Percentiles rank a stretch among this genome's conserved stretches.
These are phyloP conservation scores for Fusarium oxysporum DNA, from an alignment of 2,329 filamentous ascomycete genomes.

Conservation along the genomic window DNA sequence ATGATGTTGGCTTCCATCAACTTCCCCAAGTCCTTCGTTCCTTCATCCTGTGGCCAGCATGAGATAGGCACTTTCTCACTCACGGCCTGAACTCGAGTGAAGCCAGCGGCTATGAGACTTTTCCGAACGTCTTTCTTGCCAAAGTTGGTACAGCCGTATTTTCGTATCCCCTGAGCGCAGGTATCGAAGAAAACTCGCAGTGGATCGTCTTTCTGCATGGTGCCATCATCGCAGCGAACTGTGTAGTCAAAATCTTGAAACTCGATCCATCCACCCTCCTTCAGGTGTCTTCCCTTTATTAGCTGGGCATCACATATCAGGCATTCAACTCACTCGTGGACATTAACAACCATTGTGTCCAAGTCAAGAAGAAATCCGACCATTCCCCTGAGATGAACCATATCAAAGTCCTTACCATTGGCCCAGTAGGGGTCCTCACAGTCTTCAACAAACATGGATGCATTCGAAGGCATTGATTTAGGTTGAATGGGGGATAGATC, in stretches of 20 bases:
- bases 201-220: slow-evolving; percentile 56
- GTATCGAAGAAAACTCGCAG: slow-evolving; percentile 51
- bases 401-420: slow-evolving; percentile 65
- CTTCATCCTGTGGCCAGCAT: slow-evolving; percentile 56
- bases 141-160: slow-evolving; percentile 55
- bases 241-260: slow-evolving; percentile 59
- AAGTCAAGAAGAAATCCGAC: slow-evolving; percentile 64
- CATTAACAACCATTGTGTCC: slow-evolving; percentile 57
- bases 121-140: slow-evolving; percentile 50
- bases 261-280: slow-evolving; percentile 64
- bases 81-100: slow-evolving; percentile 56
- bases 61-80: slow-evolving; percentile 60
- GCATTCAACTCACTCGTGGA: slow-evolving; percentile 48
- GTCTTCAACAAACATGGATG: slow-evolving; percentile 73
- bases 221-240: slow-evolving; percentile 58
- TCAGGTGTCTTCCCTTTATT: slow-evolving; percentile 51
- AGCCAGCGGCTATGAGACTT: slow-evolving; percentile 56
- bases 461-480: slow-evolving; percentile 66
- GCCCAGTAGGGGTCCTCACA: slow-evolving; percentile 68
- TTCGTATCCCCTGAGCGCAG: slow-evolving; percentile 48
- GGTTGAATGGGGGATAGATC: slow-evolving; percentile 61
- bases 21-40: slow-evolving; percentile 55
- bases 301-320: not conserved
- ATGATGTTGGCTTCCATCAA: slow-evolving; percentile 58
- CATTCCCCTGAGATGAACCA: slow-evolving; percentile 64